Percentiles rank a stretch among this genome's conserved stretches.
Conservation (phyloP, 495 filamentous ascomycete species). For the Penicillium paradoxum region DNA sequence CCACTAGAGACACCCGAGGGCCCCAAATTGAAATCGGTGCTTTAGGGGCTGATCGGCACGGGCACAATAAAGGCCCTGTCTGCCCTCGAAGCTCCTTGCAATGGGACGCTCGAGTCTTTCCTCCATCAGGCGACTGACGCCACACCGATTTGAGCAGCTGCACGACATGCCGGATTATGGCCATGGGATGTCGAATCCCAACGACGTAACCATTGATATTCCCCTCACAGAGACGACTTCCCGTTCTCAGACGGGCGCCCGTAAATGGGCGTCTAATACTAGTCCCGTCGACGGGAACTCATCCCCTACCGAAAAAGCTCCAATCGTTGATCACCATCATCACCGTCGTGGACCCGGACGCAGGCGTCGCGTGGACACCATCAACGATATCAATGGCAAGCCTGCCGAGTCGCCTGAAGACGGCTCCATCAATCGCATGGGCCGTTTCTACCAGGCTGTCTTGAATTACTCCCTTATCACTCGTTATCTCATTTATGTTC, state of each 20-base stretch:
- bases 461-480: constrained; percentile 80
- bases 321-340: constrained; percentile 27
- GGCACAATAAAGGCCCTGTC: background rate
- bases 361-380: constrained; percentile 41
- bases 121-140: constrained; percentile 35
- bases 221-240: constrained; percentile 44
- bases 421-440: constrained; percentile 71
- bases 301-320: constrained; percentile 39
- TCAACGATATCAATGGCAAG: constrained; percentile 45
- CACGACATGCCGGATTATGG: constrained; percentile 33
- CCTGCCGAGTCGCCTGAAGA: constrained; percentile 48
- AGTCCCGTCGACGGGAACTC: constrained; percentile 8
- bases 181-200: constrained; percentile 38
- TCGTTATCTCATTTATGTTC: constrained; percentile 83
- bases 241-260: constrained; percentile 42
- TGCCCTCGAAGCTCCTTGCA: background rate
- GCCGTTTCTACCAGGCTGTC: constrained; percentile 79
- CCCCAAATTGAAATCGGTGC: background rate
- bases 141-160: constrained; percentile 46
- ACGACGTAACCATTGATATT: constrained; percentile 58
- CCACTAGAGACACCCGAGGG: background rate
- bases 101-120: constrained; percentile 36
- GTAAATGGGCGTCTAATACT: constrained; percentile 32
- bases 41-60: background rate
- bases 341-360: constrained; percentile 42